A percentile compares a stretch with the other conserved stretches of the same genome.
Conservation (phyloP, 192 early-diverging fungal genomes). For the Linnemannia hyalina region DNA sequence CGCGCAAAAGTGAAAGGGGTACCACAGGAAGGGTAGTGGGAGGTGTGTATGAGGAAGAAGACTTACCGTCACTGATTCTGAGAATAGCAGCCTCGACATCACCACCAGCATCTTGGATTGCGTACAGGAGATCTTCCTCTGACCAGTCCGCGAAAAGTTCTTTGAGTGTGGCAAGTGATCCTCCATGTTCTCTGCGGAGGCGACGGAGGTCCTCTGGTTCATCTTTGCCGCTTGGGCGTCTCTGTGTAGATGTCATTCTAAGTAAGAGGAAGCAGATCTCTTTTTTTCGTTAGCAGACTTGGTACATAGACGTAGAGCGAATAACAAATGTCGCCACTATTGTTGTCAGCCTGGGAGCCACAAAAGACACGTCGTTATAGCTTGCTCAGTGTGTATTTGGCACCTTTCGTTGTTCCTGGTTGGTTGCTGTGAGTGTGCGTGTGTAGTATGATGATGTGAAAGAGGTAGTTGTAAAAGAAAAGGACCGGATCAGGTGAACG, state of each 20-base stretch:
- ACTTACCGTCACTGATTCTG: conserved; percentile 85
- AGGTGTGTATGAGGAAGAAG: conserved; percentile 9
- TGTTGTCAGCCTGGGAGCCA: too few relatives aligned
- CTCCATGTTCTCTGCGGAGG: conserved; percentile 72
- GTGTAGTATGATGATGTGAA: neutral
- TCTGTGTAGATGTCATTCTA: conserved; percentile 39
- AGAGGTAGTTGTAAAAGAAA: too few relatives aligned
- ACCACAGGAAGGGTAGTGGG: neutral
- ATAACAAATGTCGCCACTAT: neutral
- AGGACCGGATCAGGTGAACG: neutral
- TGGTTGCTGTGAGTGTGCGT: neutral
- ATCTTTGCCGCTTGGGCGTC: conserved; percentile 54
- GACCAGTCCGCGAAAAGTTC: conserved; percentile 88
- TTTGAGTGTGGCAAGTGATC: conserved; percentile 69
- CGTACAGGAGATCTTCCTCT: conserved; percentile 88
- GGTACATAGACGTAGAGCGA: neutral
- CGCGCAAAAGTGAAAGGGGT: neutral
- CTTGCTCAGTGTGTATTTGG: neutral
- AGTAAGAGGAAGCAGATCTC: neutral
- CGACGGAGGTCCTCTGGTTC: conserved; percentile 72
- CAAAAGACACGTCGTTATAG: too few relatives aligned
- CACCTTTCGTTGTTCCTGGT: neutral
- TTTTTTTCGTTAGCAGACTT: conserved; percentile 2
- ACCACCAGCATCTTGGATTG: conserved; percentile 87
- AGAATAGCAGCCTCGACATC: conserved; percentile 85